Evolutionary conservation across 257 asterid genomes (phyloP), one percentile per base, ranked within the genome.

Genomic region (Avicennia marina): DNA sequence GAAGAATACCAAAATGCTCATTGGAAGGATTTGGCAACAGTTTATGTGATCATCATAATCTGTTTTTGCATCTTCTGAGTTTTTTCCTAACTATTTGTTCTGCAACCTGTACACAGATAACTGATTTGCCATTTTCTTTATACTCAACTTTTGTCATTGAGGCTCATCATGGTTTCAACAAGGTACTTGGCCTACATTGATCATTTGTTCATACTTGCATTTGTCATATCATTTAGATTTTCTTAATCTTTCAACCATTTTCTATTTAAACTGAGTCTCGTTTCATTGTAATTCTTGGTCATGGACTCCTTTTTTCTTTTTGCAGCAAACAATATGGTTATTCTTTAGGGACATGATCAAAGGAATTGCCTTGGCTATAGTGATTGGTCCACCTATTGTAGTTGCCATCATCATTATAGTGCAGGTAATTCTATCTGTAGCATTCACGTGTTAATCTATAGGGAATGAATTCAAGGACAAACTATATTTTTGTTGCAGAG

Each of bases 101-200:
- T 63, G 65, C 38, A 53, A 53, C 41, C 56, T 49, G 26, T 48
- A 6, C 61, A 75, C 94, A 91, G 96, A 77, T 91, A 64, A 88
- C 95, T 9, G 98, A 91, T 65, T 75, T 91, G 70, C 96, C 98
- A 11, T 91, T 88, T 73, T 83, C 98, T 21, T 57, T 91, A 64
- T 91, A 80, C 78, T 88, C 98, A 52, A 91, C 97, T 38, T 91
- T 91, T 74, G 89, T 91, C 71, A 91, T 91, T 68, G 98, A 91
- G 81, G 76, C 81, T 13, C 90, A 90, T 68, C 97, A 91, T 74
- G 98, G 98, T 62, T 91, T 91, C 73, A 80, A 83, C 77, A 85
- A 85, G 87, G 94, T 85, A 57, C 56, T 49, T 46, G 11, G 65
- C 26, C 55, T 56, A 63, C 44, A 27, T 25, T 26, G 60, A 45